phyloP scores from a whole-genome alignment of 306 rosid genomes.

The Vigna mungo region DNA sequence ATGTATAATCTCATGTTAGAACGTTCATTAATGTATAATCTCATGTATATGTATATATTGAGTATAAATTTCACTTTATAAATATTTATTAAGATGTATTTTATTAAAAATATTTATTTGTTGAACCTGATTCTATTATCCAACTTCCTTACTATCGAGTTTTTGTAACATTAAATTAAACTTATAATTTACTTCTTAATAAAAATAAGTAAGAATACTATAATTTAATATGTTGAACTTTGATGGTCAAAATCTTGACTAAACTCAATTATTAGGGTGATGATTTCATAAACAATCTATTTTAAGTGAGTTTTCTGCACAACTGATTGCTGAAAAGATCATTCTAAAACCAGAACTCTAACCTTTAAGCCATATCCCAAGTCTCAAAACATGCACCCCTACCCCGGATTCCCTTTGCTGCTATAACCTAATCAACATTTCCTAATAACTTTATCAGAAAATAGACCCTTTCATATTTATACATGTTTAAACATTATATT shows the following conservation, averaged over 20 bases:
- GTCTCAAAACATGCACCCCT: conserved; percentile 14
- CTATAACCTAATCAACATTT: conserved; percentile 20
- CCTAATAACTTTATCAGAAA: background rate
- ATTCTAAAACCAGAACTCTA: conserved; percentile 22
- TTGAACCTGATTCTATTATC: too few species aligned
- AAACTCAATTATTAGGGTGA: conserved; percentile 40
- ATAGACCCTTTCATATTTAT: background rate
- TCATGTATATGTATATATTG: too few species aligned
- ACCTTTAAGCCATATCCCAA: conserved; percentile 17
- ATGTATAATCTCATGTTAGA: too few species aligned
- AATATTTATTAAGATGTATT: too few species aligned
- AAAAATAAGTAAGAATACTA: background rate
- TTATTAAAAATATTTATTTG: too few species aligned
- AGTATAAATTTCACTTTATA: too few species aligned
- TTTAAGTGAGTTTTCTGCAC: background rate
- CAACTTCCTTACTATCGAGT: rapidly evolving
- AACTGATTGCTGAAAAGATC: background rate
- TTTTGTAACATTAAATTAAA: too few species aligned
- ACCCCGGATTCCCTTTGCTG: background rate
- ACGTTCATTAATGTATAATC: too few species aligned
- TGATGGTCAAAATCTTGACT: conserved; percentile 40
- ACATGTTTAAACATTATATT: background rate
- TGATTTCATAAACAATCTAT: conserved; percentile 37
- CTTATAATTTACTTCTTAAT: too few species aligned
- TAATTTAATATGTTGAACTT: background rate